Percentiles rank a stretch among this genome's conserved stretches.
Conservation (phyloP, 805 yeast genomes). For the Ogataea thermomethanolica region DNA sequence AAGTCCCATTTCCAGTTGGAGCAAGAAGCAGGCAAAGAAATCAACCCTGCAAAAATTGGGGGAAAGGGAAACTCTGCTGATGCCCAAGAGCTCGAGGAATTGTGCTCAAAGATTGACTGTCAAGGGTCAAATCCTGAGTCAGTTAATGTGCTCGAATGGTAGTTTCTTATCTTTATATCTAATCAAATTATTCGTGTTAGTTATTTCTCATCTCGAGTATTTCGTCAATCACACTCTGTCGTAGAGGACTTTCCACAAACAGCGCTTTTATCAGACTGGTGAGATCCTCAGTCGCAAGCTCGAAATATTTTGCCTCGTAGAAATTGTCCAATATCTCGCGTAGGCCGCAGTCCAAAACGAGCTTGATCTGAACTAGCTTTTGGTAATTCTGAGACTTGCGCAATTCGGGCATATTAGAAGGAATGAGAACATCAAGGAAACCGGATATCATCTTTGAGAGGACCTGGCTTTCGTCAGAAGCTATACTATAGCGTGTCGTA, state of each 20-base stretch:
- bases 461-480: slow-evolving; percentile 32
- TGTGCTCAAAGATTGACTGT: slow-evolving; percentile 51
- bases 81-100: slow-evolving; percentile 47
- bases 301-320: slow-evolving; percentile 50
- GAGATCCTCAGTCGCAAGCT: slow-evolving; percentile 46
- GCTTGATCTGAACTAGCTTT: slow-evolving; percentile 29
- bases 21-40: slow-evolving; percentile 40
- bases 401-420: slow-evolving; percentile 8
- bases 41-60: slow-evolving; percentile 51
- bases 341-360: slow-evolving; percentile 34
- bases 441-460: slow-evolving; percentile 18
- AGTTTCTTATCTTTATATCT: slow-evolving; percentile 1
- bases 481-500: slow-evolving; percentile 26
- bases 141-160: slow-evolving; percentile 28
- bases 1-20: slow-evolving; percentile 49
- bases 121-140: slow-evolving; percentile 40
- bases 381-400: slow-evolving; percentile 24
- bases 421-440: slow-evolving; percentile 7
- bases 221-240: slow-evolving; percentile 43
- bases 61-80: slow-evolving; percentile 38
- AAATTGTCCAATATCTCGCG: slow-evolving; percentile 46
- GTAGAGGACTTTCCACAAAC: slow-evolving; percentile 44
- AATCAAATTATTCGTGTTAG: not conserved
- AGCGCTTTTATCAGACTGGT: slow-evolving; percentile 39
- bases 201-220: slow-evolving; percentile 40